These are phyloP conservation scores for Juglanconis juglandina DNA, from an alignment of 2,329 filamentous ascomycete species.

Conservation along the genomic window DNA sequence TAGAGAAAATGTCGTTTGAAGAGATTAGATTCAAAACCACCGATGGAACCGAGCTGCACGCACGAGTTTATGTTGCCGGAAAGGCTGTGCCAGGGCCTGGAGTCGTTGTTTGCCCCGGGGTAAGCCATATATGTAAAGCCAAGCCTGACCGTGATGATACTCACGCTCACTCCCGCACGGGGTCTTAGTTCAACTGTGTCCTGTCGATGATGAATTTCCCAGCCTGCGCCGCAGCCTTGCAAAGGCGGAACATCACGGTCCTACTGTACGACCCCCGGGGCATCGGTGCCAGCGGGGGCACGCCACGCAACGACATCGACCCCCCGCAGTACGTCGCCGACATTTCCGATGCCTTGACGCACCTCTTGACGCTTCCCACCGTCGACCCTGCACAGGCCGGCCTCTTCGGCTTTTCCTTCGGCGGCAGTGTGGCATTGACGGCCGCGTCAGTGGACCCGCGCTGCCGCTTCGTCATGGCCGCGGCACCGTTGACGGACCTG, in stretches of 20 bases:
- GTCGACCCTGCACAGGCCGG: conserved; percentile 29
- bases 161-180: too few relatives aligned
- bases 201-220: neutral
- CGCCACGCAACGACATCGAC: conserved; percentile 31
- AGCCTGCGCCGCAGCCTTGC: conserved; percentile 17
- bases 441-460: conserved; percentile 31
- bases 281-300: conserved; percentile 30
- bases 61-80: too few relatives aligned
- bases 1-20: too few relatives aligned
- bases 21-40: too few relatives aligned
- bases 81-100: too few relatives aligned
- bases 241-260: conserved; percentile 22
- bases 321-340: conserved; percentile 31
- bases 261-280: conserved; percentile 33
- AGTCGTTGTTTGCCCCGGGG: too few relatives aligned
- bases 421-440: conserved; percentile 23
- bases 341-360: conserved; percentile 35
- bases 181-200: neutral
- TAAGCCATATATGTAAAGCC: too few relatives aligned
- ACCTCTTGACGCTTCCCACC: conserved; percentile 23
- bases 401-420: conserved; percentile 36
- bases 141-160: too few relatives aligned
- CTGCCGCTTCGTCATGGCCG: conserved; percentile 24
- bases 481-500: neutral
- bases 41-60: too few relatives aligned